Evolutionary conservation across 2,329 filamentous ascomycete species (phyloP).

Genomic region (Sclerotinia subarctica): DNA sequence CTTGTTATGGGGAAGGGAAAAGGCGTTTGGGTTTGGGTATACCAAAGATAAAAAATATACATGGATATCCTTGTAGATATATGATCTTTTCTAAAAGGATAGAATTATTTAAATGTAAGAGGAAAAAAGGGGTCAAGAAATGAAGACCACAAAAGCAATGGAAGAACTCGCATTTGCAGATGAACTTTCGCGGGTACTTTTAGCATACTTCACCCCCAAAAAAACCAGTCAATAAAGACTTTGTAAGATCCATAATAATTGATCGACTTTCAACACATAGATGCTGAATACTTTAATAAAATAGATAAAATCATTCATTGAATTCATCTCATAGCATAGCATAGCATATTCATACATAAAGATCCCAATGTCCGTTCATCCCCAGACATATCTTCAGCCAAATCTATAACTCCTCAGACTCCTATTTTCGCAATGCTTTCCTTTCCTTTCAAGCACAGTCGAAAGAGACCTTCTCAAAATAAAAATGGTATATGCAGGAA

Average conservation of each 20-base stretch:
- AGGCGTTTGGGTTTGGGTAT: not conserved
- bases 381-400: not conserved
- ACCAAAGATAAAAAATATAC: not conserved
- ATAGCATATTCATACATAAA: constrained; percentile 5
- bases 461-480: not conserved
- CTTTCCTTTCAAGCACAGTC: not conserved
- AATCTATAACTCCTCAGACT: constrained; percentile 11
- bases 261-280: not conserved
- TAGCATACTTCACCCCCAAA: not conserved
- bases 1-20: not conserved
- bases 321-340: not conserved
- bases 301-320: not conserved
- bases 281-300: not conserved
- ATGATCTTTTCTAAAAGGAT: not conserved
- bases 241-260: not conserved
- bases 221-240: not conserved
- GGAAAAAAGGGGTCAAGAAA: not conserved
- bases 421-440: constrained; percentile 6
- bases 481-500: constrained; percentile 21
- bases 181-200: not conserved
- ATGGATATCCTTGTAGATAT: not conserved
- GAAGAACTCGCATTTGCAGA: not conserved
- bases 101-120: not conserved
- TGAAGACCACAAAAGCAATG: too few species aligned
- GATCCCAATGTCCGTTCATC: constrained; percentile 5